phyloP scores from a whole-genome alignment of 257 asterid genomes.

The Solanum chaucha region DNA sequence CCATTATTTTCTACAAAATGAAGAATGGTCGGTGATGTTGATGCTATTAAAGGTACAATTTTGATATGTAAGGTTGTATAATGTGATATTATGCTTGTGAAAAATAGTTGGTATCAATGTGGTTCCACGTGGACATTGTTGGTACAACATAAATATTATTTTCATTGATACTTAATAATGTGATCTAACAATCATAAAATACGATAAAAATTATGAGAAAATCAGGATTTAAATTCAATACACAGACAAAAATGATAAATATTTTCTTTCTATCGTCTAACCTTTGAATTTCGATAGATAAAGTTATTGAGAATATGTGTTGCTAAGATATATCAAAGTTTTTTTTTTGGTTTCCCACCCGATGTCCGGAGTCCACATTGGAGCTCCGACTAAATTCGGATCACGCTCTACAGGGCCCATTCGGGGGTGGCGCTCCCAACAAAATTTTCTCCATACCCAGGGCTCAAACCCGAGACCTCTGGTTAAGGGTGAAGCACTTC shows the following conservation, averaged over 20 bases:
- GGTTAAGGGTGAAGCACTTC: too few species aligned
- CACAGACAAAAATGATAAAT: neutral
- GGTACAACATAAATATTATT: neutral
- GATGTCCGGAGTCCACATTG: too few species aligned
- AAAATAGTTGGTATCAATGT: neutral
- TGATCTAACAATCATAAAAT: neutral
- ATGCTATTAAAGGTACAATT: neutral
- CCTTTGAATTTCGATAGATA: neutral
- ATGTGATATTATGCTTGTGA: neutral
- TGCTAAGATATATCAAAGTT: neutral
- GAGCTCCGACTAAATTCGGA: too few species aligned
- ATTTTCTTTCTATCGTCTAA: neutral
- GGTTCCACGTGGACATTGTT: neutral
- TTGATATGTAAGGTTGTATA: neutral
- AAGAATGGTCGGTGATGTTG: neutral
- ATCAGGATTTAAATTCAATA: neutral
- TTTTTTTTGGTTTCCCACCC: too few species aligned
- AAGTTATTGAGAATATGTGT: neutral
- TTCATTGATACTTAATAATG: neutral
- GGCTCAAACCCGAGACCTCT: too few species aligned
- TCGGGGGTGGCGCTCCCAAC: too few species aligned
- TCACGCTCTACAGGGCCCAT: too few species aligned
- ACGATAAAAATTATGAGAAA: neutral
- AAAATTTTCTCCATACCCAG: too few species aligned
- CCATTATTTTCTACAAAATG: neutral